Conservation (phyloP, 2,329 filamentous ascomycete genomes). For the Plenodomus lindquistii region DNA sequence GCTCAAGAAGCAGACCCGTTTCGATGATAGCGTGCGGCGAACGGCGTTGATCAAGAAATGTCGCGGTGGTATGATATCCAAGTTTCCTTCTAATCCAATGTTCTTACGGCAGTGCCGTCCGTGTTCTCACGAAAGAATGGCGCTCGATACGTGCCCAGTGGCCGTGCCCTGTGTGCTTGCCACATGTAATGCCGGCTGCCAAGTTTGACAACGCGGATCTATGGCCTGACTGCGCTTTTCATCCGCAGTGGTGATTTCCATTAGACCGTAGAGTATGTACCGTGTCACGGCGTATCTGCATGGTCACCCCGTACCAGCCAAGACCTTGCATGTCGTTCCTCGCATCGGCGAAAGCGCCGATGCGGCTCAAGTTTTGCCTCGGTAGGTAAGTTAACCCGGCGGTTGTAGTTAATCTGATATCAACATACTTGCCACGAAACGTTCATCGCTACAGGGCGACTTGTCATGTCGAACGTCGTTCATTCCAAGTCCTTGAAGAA, state of each 20-base stretch:
- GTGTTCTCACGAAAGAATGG: not conserved
- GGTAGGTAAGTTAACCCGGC: not conserved
- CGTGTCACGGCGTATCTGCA: not conserved
- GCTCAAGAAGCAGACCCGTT: conserved; percentile 20
- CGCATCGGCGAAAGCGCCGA: not conserved
- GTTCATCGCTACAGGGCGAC: no score
- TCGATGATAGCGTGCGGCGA: not conserved
- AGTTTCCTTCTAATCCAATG: not conserved
- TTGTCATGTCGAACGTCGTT: no score
- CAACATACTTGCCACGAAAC: no score
- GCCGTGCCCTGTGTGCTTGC: no score
- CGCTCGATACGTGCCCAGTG: not conserved
- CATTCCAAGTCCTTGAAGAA: no score
- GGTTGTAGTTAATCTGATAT: not conserved
- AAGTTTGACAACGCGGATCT: not conserved
- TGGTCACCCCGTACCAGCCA: not conserved
- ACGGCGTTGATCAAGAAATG: not conserved
- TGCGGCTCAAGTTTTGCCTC: not conserved
- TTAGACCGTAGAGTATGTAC: not conserved
- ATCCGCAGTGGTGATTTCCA: not conserved
- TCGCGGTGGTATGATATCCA: not conserved
- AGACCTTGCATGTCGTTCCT: not conserved
- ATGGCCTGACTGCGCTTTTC: not conserved
- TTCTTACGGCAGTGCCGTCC: not conserved
- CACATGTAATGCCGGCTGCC: no score